These are phyloP conservation scores for Trichoderma reesei DNA, from an alignment of 495 filamentous ascomycete genomes.

Conservation along the genomic window DNA sequence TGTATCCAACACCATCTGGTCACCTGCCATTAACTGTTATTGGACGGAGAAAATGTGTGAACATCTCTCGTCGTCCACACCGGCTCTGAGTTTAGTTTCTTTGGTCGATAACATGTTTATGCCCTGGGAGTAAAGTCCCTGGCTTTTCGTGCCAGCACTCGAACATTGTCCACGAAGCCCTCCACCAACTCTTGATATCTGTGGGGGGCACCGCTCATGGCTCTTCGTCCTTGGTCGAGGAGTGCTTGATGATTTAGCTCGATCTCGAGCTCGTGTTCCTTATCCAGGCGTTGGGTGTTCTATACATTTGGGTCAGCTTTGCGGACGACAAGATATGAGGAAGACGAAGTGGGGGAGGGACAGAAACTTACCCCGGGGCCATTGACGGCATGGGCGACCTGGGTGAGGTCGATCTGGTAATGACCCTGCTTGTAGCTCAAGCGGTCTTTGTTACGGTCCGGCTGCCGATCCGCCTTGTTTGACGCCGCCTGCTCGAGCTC, in stretches of 20 bases:
- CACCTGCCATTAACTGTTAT: no score
- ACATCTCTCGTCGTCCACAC: not conserved
- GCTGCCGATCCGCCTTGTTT: slow-evolving; percentile 31
- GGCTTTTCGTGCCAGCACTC: slow-evolving; percentile 48
- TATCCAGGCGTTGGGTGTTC: slow-evolving; percentile 41
- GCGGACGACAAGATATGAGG: not conserved
- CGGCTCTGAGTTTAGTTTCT: not conserved
- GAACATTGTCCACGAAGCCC: slow-evolving; percentile 77
- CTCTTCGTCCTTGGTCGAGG: slow-evolving; percentile 57
- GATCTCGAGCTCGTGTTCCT: slow-evolving; percentile 83
- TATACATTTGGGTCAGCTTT: slow-evolving; percentile 10
- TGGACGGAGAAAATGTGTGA: no score
- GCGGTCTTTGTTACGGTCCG: slow-evolving; percentile 73
- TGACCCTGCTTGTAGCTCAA: slow-evolving; percentile 76
- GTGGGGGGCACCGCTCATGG: slow-evolving; percentile 46
- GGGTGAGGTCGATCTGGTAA: slow-evolving; percentile 85
- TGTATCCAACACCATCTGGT: no score
- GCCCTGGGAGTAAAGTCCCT: slow-evolving; percentile 13
- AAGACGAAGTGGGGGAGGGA: not conserved
- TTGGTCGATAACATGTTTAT: no score
- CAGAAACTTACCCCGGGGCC: slow-evolving; percentile 40
- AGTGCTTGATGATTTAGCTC: slow-evolving; percentile 62
- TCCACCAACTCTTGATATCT: slow-evolving; percentile 66
- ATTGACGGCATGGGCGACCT: slow-evolving; percentile 47
- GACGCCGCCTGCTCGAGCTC: slow-evolving; percentile 34